Evolutionary conservation across 129 eudicot species (phyloP).

Genomic region (Tanacetum coccineum): DNA sequence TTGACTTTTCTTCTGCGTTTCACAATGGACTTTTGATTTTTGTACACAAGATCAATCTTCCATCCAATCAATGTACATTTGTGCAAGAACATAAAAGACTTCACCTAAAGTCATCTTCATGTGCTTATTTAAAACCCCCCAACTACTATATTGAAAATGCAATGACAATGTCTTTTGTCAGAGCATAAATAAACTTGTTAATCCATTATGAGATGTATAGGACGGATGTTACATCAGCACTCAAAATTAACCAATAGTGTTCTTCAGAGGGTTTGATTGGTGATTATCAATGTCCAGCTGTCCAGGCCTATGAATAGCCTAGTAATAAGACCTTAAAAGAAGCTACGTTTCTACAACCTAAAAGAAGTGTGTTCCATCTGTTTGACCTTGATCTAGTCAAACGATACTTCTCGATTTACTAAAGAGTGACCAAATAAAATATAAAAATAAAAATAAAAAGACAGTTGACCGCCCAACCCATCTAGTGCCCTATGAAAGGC

Average conservation of each 20-base stretch:
- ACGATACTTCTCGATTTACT: conserved; percentile 14
- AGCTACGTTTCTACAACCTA: conserved; percentile 23
- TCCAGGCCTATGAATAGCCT: conserved; percentile 20
- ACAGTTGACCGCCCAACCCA: conserved; percentile 19
- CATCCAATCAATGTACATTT: background rate
- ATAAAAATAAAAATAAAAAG: background rate
- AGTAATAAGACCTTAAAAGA: conserved; percentile 12
- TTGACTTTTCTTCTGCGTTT: background rate
- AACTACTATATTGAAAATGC: conserved; percentile 4
- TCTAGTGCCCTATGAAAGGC: conserved; percentile 12
- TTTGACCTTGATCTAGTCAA: conserved; percentile 22
- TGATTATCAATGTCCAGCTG: conserved; percentile 19
- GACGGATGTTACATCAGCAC: conserved; percentile 2
- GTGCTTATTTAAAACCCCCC: conserved; percentile 16
- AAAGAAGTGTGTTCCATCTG: conserved; percentile 14
- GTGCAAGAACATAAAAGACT: conserved; percentile 14
- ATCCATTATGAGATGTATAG: conserved; percentile 23
- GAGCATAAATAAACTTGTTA: background rate
- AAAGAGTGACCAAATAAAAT: conserved; percentile 14
- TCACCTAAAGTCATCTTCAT: conserved; percentile 19
- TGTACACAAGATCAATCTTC: conserved; percentile 12
- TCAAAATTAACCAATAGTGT: conserved; percentile 18
- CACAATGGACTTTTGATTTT: background rate
- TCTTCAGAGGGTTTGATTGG: conserved; percentile 3
- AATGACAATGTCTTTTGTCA: conserved; percentile 28